These are phyloP conservation scores for Fistulifera pelliculosa DNA, from an alignment of 108 stramenopile species.

Conservation along the genomic window DNA sequence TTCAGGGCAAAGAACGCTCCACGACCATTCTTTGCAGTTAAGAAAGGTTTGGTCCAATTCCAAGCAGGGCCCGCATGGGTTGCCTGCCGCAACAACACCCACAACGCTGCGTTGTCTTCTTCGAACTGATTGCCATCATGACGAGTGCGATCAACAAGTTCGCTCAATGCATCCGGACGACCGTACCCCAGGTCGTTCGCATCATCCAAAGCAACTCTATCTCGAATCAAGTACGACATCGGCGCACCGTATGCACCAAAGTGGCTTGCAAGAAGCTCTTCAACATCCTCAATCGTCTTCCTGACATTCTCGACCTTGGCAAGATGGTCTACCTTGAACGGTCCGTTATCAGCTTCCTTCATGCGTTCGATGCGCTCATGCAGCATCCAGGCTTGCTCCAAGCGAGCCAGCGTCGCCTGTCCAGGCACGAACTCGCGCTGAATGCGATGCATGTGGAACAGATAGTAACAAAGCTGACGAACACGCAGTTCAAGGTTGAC, in stretches of 20 bases:
- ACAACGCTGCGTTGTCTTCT: constrained; percentile 16
- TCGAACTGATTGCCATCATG: constrained; percentile 10
- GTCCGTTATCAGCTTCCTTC: neutral
- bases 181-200: constrained; percentile 5
- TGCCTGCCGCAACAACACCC: constrained; percentile 8
- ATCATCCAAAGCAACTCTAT: neutral
- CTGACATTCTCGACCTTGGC: neutral
- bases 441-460: constrained; percentile 2
- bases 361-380: neutral
- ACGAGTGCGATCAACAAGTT: constrained; percentile 13
- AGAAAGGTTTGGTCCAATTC: constrained; percentile 9
- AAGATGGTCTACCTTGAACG: no score
- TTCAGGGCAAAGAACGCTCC: constrained; percentile 20
- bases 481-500: constrained; percentile 1
- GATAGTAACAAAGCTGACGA: neutral
- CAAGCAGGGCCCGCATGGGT: constrained; percentile 8
- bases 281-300: neutral
- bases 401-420: neutral
- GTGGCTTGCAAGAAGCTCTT: neutral
- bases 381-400: neutral
- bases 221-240: neutral
- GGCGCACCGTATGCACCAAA: neutral
- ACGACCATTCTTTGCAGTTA: constrained; percentile 14
- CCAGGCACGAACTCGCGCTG: constrained; percentile 1
- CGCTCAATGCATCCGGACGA: constrained; percentile 1